Percentiles rank a stretch among this genome's conserved stretches.
These are phyloP conservation scores for Knufia petricola DNA, from an alignment of 2,329 filamentous ascomycete genomes.

Conservation along the genomic window DNA sequence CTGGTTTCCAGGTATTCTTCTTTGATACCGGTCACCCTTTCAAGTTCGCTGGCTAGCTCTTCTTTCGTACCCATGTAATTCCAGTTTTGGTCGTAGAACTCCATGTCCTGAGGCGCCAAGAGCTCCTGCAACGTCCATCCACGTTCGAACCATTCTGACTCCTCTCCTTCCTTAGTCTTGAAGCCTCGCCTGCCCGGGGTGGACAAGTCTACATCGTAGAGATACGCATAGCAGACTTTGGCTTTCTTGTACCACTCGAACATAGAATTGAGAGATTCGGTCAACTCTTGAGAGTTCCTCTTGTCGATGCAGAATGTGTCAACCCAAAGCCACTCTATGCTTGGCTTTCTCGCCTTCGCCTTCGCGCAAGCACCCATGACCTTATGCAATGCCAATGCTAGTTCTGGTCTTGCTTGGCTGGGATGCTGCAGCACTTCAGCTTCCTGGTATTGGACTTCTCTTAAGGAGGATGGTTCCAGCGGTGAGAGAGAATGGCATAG, in stretches of 20 bases:
- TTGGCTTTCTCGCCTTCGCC: not conserved
- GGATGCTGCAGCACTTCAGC: slow-evolving; percentile 12
- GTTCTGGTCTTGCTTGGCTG: not conserved
- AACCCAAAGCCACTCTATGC: slow-evolving; percentile 18
- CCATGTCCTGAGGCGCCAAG: not conserved
- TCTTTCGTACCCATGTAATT: slow-evolving; percentile 22
- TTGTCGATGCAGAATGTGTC: slow-evolving; percentile 22
- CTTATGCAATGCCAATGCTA: slow-evolving; percentile 11
- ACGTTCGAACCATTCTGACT: slow-evolving; percentile 9
- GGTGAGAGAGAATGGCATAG: slow-evolving; percentile 21
- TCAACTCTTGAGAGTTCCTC: slow-evolving; percentile 15
- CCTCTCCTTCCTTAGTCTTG: too few species aligned
- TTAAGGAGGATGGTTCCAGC: too few species aligned
- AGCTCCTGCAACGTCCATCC: slow-evolving; percentile 11
- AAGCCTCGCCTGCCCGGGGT: not conserved
- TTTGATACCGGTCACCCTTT: slow-evolving; percentile 22
- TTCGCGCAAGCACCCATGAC: slow-evolving; percentile 3
- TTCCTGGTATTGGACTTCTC: too few species aligned
- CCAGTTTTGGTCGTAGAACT: slow-evolving; percentile 14
- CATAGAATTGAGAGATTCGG: slow-evolving; percentile 20
- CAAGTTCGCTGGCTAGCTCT: slow-evolving; percentile 20
- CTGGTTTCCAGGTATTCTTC: not conserved
- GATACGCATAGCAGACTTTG: slow-evolving; percentile 16
- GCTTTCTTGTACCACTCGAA: slow-evolving; percentile 17
- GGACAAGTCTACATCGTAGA: slow-evolving; percentile 6